phyloP scores from a whole-genome alignment of 345 rosid genomes.

The Combretum micranthum region DNA sequence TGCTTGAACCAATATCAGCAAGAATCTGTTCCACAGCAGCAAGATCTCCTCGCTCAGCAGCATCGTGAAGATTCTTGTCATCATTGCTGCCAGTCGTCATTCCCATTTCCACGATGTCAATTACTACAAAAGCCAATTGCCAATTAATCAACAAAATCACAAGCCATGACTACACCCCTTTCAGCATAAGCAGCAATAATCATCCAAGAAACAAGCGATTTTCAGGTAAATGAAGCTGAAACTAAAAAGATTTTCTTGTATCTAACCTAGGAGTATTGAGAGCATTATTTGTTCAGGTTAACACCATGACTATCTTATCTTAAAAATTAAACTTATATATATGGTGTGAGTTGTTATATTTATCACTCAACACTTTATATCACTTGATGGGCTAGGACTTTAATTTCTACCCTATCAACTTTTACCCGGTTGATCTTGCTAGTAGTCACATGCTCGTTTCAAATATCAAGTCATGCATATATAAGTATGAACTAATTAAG shows the following conservation, averaged over 20 bases:
- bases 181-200: too few relatives aligned
- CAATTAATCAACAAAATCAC: constrained; percentile 4
- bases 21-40: constrained; percentile 70
- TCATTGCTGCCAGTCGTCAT: constrained; percentile 54
- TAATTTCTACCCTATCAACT: too few relatives aligned
- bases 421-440: not conserved
- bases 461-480: not conserved
- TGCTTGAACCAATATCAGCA: constrained; percentile 56
- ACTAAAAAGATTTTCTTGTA: not conserved
- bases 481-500: not conserved
- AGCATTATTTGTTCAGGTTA: too few relatives aligned
- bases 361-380: too few relatives aligned
- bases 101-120: constrained; percentile 70
- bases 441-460: not conserved
- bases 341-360: too few relatives aligned
- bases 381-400: too few relatives aligned
- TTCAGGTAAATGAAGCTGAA: too few relatives aligned
- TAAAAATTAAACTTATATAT: too few relatives aligned
- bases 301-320: too few relatives aligned
- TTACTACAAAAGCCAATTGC: constrained; percentile 24
- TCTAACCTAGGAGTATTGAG: not conserved
- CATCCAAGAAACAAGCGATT: too few relatives aligned
- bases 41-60: constrained; percentile 83
- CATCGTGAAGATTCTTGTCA: constrained; percentile 78
- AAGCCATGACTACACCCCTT: not conserved